Base-by-base conservation (phyloP, 306 rosid species). In the Acmispon strigosus region DNA sequence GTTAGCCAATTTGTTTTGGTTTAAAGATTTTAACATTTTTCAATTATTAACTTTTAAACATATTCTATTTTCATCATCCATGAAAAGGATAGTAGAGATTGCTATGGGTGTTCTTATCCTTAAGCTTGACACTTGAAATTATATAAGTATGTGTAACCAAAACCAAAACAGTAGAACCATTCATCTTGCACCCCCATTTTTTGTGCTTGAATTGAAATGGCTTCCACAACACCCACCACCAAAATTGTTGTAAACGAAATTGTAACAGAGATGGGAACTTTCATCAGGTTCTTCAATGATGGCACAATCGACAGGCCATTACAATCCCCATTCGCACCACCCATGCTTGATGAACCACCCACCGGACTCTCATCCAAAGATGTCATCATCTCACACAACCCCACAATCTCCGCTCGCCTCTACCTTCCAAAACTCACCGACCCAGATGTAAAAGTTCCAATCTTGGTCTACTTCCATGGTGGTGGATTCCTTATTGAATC, bases 391-490 rank as follows among this genome's bases (percentile, higher is more conserved):
- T 70, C 85, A 3, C 13, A 66, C 9, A 58, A 75, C 54, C 89
- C 92, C 15, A 7, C 73, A 8, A 47, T 87, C 65, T 77, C 77
- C 0, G 84, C 87, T 41, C 76, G 89, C 3, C 54, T 80, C 16
- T 84, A 73, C 73, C 87, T 84, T 37, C 89, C 84, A 8, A 74
- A 69, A 22, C 58, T 79, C 52, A 48, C 57, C 24, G 42, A 37
- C 44, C 50, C 10, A 14, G 3, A 15, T 2, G 58, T 71, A 13
- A 84, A 62, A 41, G 6, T 87, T n/a, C 89, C 89, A 7, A 17
- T 87, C 73, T 62, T 84, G 80, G 80, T 84, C 62, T 87, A 80
- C 70, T 82, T 45, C 58, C 92, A 87, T 8, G 92, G 89, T 0
- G 87, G 89, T 2, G 86, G 51, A 0, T 76, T 84, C 58, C 17